These are phyloP conservation scores for Candida tunisiensis DNA, from an alignment of 1,139 yeast genomes.

Conservation along the genomic window DNA sequence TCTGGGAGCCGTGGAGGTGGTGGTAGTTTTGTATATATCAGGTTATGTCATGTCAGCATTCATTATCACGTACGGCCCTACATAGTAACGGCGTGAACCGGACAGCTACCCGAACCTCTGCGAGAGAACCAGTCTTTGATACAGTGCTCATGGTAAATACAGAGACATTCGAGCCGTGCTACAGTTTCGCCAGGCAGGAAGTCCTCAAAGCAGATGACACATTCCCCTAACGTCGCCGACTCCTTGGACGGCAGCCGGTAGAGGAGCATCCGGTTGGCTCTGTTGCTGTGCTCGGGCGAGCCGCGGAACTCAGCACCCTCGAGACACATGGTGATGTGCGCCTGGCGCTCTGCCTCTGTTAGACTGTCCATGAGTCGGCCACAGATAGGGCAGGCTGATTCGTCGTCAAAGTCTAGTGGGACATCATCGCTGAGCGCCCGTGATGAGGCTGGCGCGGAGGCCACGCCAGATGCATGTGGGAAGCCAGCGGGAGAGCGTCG, in stretches of 20 bases:
- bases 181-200: conserved; percentile 74
- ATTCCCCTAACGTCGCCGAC: conserved; percentile 30
- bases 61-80: background rate
- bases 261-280: conserved; percentile 69
- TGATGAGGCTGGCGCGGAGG: background rate
- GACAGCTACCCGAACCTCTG: conserved; percentile 77
- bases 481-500: background rate
- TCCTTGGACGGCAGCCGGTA: conserved; percentile 43
- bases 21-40: conserved; percentile 15
- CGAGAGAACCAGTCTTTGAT: conserved; percentile 80
- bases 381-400: conserved; percentile 41
- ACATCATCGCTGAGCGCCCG: conserved; percentile 5
- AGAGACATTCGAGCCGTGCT: conserved; percentile 83
- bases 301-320: conserved; percentile 48
- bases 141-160: conserved; percentile 84
- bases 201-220: conserved; percentile 88
- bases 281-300: conserved; percentile 24
- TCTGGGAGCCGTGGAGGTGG: conserved; percentile 64
- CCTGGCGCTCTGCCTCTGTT: conserved; percentile 35
- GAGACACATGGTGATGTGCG: conserved; percentile 57
- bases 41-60: background rate
- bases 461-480: background rate
- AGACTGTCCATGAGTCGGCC: conserved; percentile 18
- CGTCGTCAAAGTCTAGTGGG: conserved; percentile 14
- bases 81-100: conserved; percentile 34